Conservation (phyloP, 164 flowering plant species). For the Kalanchoe fedtschenkoi region DNA sequence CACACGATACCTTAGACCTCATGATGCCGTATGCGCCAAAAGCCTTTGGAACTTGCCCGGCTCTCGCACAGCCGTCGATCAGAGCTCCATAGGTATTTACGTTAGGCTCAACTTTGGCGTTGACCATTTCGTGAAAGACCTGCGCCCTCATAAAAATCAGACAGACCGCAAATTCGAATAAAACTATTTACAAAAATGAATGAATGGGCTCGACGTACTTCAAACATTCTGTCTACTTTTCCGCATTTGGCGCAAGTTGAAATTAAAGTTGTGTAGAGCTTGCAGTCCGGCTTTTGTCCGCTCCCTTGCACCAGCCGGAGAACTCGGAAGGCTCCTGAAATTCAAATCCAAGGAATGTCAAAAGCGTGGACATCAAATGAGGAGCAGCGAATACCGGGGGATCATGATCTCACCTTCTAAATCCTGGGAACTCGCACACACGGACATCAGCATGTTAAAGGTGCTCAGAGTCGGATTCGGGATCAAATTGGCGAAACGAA, state of each 20-base stretch:
- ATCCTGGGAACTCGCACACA: conserved; percentile 79
- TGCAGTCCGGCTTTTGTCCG: conserved; percentile 76
- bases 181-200: not conserved
- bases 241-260: conserved; percentile 87
- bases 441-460: conserved; percentile 93
- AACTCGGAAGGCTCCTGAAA: conserved; percentile 74
- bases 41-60: conserved; percentile 93
- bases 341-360: conserved; percentile 2
- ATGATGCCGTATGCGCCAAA: conserved; percentile 95
- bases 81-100: conserved; percentile 90
- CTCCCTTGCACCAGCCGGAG: conserved; percentile 53
- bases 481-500: conserved; percentile 59
- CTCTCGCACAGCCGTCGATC: conserved; percentile 96
- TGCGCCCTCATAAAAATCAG: conserved; percentile 9
- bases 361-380: not conserved
- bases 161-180: not conserved
- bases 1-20: conserved; percentile 74
- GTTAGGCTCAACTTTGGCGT: conserved; percentile 80
- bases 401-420: conserved; percentile 44
- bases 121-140: conserved; percentile 96
- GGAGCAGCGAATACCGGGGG: not conserved
- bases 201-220: conserved; percentile 37
- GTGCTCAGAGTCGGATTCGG: conserved; percentile 78
- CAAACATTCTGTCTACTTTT: conserved; percentile 93
- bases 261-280: conserved; percentile 88